Evolutionary conservation across 805 yeast genomes (phyloP).

Genomic region (Saccharomycopsis fibuligera): DNA sequence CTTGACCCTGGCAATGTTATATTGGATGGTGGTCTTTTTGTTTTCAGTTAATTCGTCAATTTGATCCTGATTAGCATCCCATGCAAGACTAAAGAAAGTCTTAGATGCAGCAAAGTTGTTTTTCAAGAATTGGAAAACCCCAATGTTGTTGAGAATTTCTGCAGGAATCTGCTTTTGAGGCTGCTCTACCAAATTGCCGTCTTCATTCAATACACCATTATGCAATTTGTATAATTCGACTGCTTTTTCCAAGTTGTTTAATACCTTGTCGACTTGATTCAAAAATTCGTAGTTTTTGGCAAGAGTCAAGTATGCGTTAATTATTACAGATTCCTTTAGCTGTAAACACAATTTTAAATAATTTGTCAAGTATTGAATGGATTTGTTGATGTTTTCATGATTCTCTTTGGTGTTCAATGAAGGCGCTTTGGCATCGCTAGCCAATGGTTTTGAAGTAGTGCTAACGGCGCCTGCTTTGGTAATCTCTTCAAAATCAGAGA

Average conservation of each 20-base stretch:
- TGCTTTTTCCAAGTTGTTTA: slow-evolving; percentile 56
- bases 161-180: slow-evolving; percentile 36
- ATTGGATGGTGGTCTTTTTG: slow-evolving; percentile 43
- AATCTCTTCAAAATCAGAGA: slow-evolving; percentile 17
- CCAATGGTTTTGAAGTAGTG: slow-evolving; percentile 19
- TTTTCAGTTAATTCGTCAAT: slow-evolving; percentile 21
- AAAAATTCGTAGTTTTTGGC: slow-evolving; percentile 64
- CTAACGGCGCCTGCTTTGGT: slow-evolving; percentile 3
- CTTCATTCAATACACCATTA: slow-evolving; percentile 29
- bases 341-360: slow-evolving; percentile 60
- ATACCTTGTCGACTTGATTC: slow-evolving; percentile 57
- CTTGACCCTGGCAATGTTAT: slow-evolving; percentile 70
- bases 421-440: slow-evolving; percentile 17
- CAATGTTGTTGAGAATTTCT: slow-evolving; percentile 74
- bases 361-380: slow-evolving; percentile 60
- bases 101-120: slow-evolving; percentile 55
- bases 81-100: slow-evolving; percentile 46
- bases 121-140: slow-evolving; percentile 69
- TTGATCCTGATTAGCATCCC: slow-evolving; percentile 26
- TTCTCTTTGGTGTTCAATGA: slow-evolving; percentile 24
- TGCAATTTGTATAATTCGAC: slow-evolving; percentile 40
- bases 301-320: slow-evolving; percentile 61
- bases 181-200: slow-evolving; percentile 23
- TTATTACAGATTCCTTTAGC: slow-evolving; percentile 47
- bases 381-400: slow-evolving; percentile 36